A percentile compares a stretch with the other conserved stretches of the same genome.
These are phyloP conservation scores for Backusella australiensis DNA, from an alignment of 192 early-diverging fungal genomes.

Conservation along the genomic window DNA sequence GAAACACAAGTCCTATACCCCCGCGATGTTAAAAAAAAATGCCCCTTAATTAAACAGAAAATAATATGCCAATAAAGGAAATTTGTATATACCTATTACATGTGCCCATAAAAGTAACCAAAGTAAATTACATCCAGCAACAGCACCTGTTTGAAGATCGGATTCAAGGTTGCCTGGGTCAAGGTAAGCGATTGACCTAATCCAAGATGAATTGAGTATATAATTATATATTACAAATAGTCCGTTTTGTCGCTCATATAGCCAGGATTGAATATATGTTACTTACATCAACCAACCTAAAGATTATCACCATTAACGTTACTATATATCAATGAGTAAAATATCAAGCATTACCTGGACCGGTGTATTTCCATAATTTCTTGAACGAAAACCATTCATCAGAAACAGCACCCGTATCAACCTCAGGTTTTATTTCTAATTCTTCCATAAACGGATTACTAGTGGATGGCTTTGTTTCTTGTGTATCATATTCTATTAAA, in stretches of 20 bases:
- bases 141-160: slow-evolving; percentile 67
- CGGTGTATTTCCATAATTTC: slow-evolving; percentile 64
- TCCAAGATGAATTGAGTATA: background rate
- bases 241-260: too few relatives aligned
- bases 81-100: slow-evolving; percentile 40
- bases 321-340: background rate
- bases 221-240: background rate
- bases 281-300: slow-evolving; percentile 14
- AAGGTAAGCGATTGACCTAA: slow-evolving; percentile 63
- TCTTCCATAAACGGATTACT: background rate
- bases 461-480: background rate
- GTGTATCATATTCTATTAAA: slow-evolving; percentile 5
- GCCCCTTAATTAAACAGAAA: background rate
- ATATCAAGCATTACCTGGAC: slow-evolving; percentile 48
- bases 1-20: slow-evolving; percentile 53
- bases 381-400: slow-evolving; percentile 51
- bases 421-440: slow-evolving; percentile 18
- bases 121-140: slow-evolving; percentile 62
- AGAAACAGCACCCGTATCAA: slow-evolving; percentile 12
- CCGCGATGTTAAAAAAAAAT: background rate
- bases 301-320: background rate
- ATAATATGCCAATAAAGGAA: background rate
- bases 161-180: slow-evolving; percentile 72
- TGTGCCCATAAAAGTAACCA: slow-evolving; percentile 68
- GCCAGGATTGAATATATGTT: background rate